A percentile compares a stretch with the other conserved stretches of the same genome.
phyloP scores from a whole-genome alignment of 2,329 filamentous ascomycete genomes.

The Colletotrichum paranaense region DNA sequence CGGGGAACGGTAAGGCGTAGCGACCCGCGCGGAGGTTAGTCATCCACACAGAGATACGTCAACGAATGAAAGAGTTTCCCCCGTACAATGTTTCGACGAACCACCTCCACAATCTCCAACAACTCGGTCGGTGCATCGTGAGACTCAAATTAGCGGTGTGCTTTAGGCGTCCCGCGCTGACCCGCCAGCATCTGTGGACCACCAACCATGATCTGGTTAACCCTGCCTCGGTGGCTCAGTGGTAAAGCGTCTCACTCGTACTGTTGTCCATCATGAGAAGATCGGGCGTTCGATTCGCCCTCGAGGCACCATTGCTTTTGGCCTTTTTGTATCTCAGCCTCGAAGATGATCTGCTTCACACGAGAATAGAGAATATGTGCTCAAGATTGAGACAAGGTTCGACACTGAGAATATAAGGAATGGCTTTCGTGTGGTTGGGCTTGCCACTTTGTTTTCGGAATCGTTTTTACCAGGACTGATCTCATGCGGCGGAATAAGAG shows the following conservation, averaged over 20 bases:
- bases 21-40: slow-evolving; percentile 19
- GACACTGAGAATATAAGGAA: too few species aligned
- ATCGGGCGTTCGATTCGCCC: slow-evolving; percentile 34
- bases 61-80: neutral
- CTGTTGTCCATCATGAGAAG: slow-evolving; percentile 15
- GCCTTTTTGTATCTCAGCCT: neutral
- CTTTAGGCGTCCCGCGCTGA: neutral
- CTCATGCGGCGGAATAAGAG: too few species aligned
- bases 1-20: neutral
- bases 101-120: neutral
- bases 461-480: too few species aligned
- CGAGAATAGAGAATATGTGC: too few species aligned
- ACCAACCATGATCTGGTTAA: neutral
- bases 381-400: too few species aligned
- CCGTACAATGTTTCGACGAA: neutral
- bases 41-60: neutral
- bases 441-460: too few species aligned
- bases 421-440: too few species aligned
- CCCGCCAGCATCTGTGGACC: neutral
- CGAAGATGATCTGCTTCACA: too few species aligned
- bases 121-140: neutral
- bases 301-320: slow-evolving; percentile 20
- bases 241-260: slow-evolving; percentile 34
- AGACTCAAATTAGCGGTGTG: neutral
- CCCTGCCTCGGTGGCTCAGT: slow-evolving; percentile 22